These are phyloP conservation scores for Cephaloascus albidus DNA, from an alignment of 805 yeast species.

Conservation along the genomic window DNA sequence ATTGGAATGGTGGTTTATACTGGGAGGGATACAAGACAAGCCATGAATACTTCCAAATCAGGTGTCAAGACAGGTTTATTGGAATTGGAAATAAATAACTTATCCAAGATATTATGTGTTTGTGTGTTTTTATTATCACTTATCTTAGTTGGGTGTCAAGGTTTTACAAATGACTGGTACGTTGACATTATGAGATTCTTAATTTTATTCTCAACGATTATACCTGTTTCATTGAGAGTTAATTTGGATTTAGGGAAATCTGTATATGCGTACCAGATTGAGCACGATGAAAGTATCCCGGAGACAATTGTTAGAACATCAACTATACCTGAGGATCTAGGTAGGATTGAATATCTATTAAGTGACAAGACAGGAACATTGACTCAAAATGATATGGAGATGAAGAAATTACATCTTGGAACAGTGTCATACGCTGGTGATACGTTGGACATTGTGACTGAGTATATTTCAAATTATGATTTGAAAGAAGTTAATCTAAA, in stretches of 20 bases:
- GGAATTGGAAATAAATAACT: constrained; percentile 81
- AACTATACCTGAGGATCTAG: constrained; percentile 96
- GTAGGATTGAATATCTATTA: constrained; percentile 85
- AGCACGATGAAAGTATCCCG: constrained; percentile 72
- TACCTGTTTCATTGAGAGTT: constrained; percentile 92
- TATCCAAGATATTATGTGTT: constrained; percentile 82
- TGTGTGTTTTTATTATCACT: constrained; percentile 76
- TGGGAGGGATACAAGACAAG: constrained; percentile 89
- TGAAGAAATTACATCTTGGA: constrained; percentile 88
- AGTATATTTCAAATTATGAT: constrained; percentile 40
- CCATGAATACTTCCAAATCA: constrained; percentile 82
- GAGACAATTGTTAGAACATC: constrained; percentile 93
- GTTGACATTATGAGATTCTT: constrained; percentile 84
- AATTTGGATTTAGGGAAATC: constrained; percentile 92
- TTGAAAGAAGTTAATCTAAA: constrained; percentile 10
- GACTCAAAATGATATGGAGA: constrained; percentile 96
- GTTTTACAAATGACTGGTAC: constrained; percentile 73
- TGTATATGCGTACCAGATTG: constrained; percentile 92
- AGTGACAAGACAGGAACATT: constrained; percentile 96
- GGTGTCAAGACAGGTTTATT: constrained; percentile 85
- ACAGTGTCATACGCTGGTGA: constrained; percentile 88
- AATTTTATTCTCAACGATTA: constrained; percentile 87
- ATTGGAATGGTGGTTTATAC: constrained; percentile 85
- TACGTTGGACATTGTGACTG: constrained; percentile 80
- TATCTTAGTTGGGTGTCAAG: constrained; percentile 71